Conservation (phyloP, 2,329 filamentous ascomycete species). For the Blastomyces silverae region DNA sequence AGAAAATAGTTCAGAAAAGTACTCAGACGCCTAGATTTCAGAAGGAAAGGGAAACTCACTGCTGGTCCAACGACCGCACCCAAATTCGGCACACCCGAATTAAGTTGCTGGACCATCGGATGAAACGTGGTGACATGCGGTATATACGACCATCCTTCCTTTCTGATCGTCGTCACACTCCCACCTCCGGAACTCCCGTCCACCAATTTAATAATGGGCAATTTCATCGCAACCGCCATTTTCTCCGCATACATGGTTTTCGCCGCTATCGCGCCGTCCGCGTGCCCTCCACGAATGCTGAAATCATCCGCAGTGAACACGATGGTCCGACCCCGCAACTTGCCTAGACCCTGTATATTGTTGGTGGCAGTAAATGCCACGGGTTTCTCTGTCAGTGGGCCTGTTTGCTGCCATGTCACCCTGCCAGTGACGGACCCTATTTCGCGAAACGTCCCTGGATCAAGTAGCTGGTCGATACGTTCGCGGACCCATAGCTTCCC, state of each 20-base stretch:
- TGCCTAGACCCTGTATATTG: slow-evolving; percentile 56
- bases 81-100: slow-evolving; percentile 58
- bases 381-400: slow-evolving; percentile 36
- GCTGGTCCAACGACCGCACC: slow-evolving; percentile 58
- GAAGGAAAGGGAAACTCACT: slow-evolving; percentile 24
- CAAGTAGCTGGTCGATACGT: slow-evolving; percentile 53
- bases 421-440: slow-evolving; percentile 56
- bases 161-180: slow-evolving; percentile 54
- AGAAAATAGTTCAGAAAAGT: not conserved
- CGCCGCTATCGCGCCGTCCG: slow-evolving; percentile 52
- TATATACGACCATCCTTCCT: slow-evolving; percentile 53
- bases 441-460: slow-evolving; percentile 51
- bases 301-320: slow-evolving; percentile 60
- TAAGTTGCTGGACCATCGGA: slow-evolving; percentile 52
- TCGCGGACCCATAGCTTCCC: slow-evolving; percentile 62
- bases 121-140: slow-evolving; percentile 52
- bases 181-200: slow-evolving; percentile 59
- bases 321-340: slow-evolving; percentile 48
- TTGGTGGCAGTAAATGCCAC: slow-evolving; percentile 53
- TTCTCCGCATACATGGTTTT: slow-evolving; percentile 60
- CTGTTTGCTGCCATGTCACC: slow-evolving; percentile 50
- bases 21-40: slow-evolving; percentile 9
- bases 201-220: slow-evolving; percentile 58
- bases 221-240: slow-evolving; percentile 49
- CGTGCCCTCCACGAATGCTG: slow-evolving; percentile 56